Evolutionary conservation across 306 rosid species (phyloP).

Genomic region (Fragaria vesca): DNA sequence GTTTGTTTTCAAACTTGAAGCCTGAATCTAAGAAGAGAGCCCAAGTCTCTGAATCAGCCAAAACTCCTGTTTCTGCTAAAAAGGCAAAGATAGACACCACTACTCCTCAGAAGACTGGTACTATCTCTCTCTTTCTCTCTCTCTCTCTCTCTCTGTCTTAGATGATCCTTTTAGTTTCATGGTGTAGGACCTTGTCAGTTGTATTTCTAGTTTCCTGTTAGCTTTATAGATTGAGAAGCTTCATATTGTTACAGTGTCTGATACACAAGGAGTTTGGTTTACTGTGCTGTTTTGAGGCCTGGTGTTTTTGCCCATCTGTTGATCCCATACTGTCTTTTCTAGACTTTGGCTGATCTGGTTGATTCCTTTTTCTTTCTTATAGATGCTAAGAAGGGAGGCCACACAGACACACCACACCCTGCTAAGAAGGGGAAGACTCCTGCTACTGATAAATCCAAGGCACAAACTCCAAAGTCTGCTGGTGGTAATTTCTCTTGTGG

Average conservation of each 20-base stretch:
- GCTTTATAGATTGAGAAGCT: not conserved
- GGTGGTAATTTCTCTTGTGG: conserved; percentile 59
- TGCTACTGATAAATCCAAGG: conserved; percentile 34
- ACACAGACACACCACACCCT: conserved; percentile 76
- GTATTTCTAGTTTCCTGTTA: not conserved
- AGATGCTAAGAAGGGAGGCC: conserved; percentile 73
- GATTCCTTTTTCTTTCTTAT: not conserved
- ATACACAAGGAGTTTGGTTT: not conserved
- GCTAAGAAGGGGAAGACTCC: conserved; percentile 67
- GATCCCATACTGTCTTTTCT: not conserved
- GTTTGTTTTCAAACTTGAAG: conserved; percentile 23
- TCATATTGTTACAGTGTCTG: not conserved
- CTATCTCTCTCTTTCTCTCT: not conserved
- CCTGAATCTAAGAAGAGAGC: conserved; percentile 61
- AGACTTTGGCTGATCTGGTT: not conserved
- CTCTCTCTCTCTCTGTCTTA: not conserved
- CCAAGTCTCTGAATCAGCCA: conserved; percentile 46
- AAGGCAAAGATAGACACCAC: conserved; percentile 56
- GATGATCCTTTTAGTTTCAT: not conserved
- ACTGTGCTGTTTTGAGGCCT: not conserved
- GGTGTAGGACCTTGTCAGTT: not conserved
- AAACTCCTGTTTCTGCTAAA: conserved; percentile 65
- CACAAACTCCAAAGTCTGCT: conserved; percentile 60
- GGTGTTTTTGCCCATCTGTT: not conserved
- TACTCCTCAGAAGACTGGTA: conserved; percentile 77